These are phyloP conservation scores for Cryphonectria naterciae DNA, from an alignment of 2,329 filamentous ascomycete species.

Conservation along the genomic window DNA sequence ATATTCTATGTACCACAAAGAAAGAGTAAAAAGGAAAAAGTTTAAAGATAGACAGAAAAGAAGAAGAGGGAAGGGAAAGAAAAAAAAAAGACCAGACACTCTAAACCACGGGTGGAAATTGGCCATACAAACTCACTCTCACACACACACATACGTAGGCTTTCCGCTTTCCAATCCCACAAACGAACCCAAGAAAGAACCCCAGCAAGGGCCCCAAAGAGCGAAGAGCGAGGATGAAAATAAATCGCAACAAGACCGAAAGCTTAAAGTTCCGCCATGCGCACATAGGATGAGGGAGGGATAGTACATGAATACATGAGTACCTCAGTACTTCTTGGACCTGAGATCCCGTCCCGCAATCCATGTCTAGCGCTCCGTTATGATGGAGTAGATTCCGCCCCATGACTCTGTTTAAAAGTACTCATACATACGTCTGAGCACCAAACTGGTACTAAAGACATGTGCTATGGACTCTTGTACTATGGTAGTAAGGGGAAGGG, in stretches of 20 bases:
- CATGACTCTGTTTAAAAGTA: constrained; percentile 5
- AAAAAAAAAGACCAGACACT: background rate
- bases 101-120: background rate
- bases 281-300: background rate
- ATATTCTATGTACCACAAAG: background rate
- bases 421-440: constrained; percentile 13
- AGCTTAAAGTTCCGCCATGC: constrained; percentile 27
- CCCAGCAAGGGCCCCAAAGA: constrained; percentile 15
- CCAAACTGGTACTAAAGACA: background rate
- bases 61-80: background rate
- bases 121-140: background rate
- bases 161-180: background rate
- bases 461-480: background rate
- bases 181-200: background rate
- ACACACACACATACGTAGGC: background rate
- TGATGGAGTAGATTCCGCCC: constrained; percentile 1
- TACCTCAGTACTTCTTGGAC: background rate
- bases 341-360: constrained; percentile 18
- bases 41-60: background rate
- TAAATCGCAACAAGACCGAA: constrained; percentile 29
- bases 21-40: background rate
- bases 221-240: constrained; percentile 9
- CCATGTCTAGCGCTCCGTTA: constrained; percentile 8
- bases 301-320: constrained; percentile 15
- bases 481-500: constrained; percentile 9